Percentiles rank a stretch among this genome's conserved stretches.
These are phyloP conservation scores for Kodamaea leandrae DNA, from an alignment of 805 yeast species.

Conservation along the genomic window DNA sequence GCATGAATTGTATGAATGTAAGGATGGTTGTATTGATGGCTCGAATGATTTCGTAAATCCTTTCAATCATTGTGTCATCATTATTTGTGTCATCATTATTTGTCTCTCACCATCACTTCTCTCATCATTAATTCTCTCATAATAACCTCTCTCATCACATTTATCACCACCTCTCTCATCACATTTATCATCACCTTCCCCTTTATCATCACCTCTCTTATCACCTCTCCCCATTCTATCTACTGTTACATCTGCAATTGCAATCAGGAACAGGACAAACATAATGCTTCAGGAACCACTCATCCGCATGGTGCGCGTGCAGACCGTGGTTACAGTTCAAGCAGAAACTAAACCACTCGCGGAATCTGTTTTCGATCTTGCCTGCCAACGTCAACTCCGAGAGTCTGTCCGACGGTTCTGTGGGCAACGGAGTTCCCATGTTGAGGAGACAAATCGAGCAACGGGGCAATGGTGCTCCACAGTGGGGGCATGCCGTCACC, in stretches of 20 bases:
- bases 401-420: conserved; percentile 30
- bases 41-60: too few relatives aligned
- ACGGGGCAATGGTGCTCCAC: conserved; percentile 84
- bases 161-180: too few relatives aligned
- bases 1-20: too few relatives aligned
- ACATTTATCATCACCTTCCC: too few relatives aligned
- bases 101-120: too few relatives aligned
- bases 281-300: conserved; percentile 87
- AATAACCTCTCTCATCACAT: too few relatives aligned
- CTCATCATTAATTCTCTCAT: too few relatives aligned
- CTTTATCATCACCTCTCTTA: too few relatives aligned
- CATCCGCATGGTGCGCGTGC: conserved; percentile 94
- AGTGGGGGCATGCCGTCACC: conserved; percentile 63
- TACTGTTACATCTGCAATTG: conserved; percentile 72
- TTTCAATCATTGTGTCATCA: too few relatives aligned
- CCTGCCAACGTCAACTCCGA: conserved; percentile 16
- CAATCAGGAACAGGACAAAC: conserved; percentile 96
- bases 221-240: conserved; percentile 19
- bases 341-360: conserved; percentile 91
- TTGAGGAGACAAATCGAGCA: conserved; percentile 87
- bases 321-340: conserved; percentile 87
- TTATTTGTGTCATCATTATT: too few relatives aligned
- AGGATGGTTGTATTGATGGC: too few relatives aligned
- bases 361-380: conserved; percentile 45
- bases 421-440: conserved; percentile 64